A percentile compares a stretch with the other conserved stretches of the same genome.
phyloP scores from a whole-genome alignment of 2,329 filamentous ascomycete species.

The Reticulascus tulasneorum region DNA sequence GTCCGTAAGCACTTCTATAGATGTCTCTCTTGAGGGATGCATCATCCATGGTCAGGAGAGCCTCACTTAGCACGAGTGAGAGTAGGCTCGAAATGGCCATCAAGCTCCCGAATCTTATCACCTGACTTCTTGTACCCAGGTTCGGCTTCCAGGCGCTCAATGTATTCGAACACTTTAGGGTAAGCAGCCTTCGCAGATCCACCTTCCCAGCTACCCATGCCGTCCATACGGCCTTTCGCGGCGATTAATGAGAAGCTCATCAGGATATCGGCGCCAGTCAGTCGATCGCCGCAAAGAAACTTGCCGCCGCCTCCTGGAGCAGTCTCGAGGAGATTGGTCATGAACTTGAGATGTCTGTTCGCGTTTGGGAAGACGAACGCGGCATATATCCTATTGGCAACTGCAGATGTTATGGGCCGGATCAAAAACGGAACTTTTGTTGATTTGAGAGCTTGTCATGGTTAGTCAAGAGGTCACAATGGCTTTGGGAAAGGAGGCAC shows the following conservation, averaged over 20 bases:
- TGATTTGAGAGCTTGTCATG: conserved; percentile 36
- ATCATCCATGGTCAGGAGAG: too few species aligned
- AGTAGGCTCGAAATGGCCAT: conserved; percentile 30
- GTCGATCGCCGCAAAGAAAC: conserved; percentile 45
- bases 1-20: too few species aligned
- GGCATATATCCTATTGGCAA: conserved; percentile 39
- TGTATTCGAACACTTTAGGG: conserved; percentile 45
- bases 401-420: conserved; percentile 44
- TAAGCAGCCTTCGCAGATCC: conserved; percentile 33
- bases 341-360: conserved; percentile 41
- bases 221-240: conserved; percentile 32
- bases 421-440: conserved; percentile 47
- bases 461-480: not conserved
- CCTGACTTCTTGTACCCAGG: conserved; percentile 45
- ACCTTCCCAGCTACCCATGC: conserved; percentile 37
- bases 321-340: conserved; percentile 45
- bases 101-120: conserved; percentile 46
- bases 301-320: conserved; percentile 32
- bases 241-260: conserved; percentile 50
- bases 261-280: conserved; percentile 51
- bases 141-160: conserved; percentile 39
- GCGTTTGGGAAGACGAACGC: conserved; percentile 44
- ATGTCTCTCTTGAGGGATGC: too few species aligned
- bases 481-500: not conserved
- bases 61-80: too few species aligned